These are phyloP conservation scores for Euphorbia schlechtendalii DNA, from an alignment of 441 rosid genomes.

Conservation along the genomic window DNA sequence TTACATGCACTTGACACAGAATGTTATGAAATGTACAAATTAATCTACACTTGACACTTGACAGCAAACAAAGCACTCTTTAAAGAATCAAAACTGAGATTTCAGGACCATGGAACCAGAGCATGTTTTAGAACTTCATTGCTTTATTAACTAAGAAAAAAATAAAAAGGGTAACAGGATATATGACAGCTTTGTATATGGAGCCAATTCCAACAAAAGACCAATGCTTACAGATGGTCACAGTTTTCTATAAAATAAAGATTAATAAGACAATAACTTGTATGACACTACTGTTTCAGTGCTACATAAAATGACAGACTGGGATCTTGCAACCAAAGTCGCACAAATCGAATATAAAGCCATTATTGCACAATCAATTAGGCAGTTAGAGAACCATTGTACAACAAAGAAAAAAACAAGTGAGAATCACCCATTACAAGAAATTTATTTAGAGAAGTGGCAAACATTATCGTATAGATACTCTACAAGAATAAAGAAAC, in stretches of 20 bases:
- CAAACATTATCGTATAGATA: neutral
- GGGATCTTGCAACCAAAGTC: neutral
- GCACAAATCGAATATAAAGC: neutral
- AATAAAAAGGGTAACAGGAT: neutral
- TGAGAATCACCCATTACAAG: neutral
- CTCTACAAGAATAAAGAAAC: neutral
- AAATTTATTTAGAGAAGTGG: neutral
- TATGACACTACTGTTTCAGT: no score
- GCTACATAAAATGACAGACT: neutral
- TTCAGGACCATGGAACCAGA: no score
- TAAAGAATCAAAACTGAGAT: neutral
- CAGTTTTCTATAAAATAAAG: neutral
- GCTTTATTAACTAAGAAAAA: neutral
- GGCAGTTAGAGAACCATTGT: neutral
- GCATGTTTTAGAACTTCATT: neutral
- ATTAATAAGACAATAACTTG: no score
- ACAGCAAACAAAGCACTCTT: neutral
- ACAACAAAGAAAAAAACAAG: neutral
- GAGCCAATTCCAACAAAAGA: neutral
- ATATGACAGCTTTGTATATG: neutral
- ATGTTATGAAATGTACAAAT: conserved; percentile 1
- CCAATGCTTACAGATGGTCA: neutral
- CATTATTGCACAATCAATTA: neutral
- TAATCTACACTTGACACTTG: neutral
- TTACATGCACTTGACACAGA: neutral